Evolutionary conservation across 108 stramenopile species (phyloP), one percentile per base, ranked within the genome.

Genomic region (Skeletonema potamos): DNA sequence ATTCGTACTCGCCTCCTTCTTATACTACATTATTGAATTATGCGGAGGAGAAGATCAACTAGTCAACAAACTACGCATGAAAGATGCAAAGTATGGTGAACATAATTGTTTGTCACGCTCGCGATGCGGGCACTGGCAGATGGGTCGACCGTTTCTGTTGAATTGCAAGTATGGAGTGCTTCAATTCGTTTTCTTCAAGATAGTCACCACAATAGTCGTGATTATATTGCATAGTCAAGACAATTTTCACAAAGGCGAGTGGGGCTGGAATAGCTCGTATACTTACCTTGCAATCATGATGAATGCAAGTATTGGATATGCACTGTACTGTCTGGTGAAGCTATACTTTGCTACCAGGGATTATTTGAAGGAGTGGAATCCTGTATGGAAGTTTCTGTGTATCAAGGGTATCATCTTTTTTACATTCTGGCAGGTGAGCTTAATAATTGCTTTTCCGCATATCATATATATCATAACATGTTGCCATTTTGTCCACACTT

Each of bases 381-480:
- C 87, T 10, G 64, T 86, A 51, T 70, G 83, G 24, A 88, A 88
- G 67, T 88, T 88, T 39, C 62, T 88, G 7, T 86, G 83, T 44
- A 85, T 88, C 34, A 88, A 88, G 58, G 77, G 77, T 22, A 79
- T 87, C n/a, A 65, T 73, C 54, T 88, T 88, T 58, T 79, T 84
- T 32, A 86, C 87, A n/a, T 88, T 77, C 56, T 88, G 87, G 87
- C 87, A 88, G 48, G n/a, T n/a, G n/a, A n/a, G n/a, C n/a, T n/a
- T n/a, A n/a, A n/a, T n/a, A n/a, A n/a, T n/a, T n/a, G n/a, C n/a
- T n/a, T n/a, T n/a, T n/a, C n/a, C n/a, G n/a, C n/a, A n/a, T n/a
- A n/a, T n/a, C n/a, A n/a, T n/a, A n/a, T n/a, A n/a, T n/a, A n/a
- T n/a, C n/a, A n/a, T n/a, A n/a, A n/a, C n/a, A n/a, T n/a, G n/a